phyloP scores from a whole-genome alignment of 768 basidiomycete species.

The Boletus reticulatus region DNA sequence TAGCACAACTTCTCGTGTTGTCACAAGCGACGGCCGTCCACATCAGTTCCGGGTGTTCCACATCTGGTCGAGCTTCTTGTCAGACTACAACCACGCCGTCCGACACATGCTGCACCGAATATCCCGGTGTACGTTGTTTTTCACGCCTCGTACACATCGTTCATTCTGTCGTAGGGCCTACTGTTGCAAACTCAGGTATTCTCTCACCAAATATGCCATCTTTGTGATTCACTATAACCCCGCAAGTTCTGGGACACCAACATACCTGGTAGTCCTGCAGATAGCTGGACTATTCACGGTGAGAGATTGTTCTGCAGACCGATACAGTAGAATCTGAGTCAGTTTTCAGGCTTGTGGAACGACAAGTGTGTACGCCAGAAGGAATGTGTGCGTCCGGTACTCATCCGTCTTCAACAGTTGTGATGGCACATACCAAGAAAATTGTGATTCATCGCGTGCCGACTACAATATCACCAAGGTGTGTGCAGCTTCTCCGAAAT shows the following conservation, averaged over 20 bases:
- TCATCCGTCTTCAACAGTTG: constrained; percentile 40
- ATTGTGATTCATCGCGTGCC: constrained; percentile 40
- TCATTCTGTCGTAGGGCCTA: constrained; percentile 44
- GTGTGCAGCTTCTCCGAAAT: constrained; percentile 2
- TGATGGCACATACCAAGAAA: constrained; percentile 40
- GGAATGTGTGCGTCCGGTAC: background rate
- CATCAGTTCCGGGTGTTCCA: constrained; percentile 44
- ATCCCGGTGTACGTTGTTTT: constrained; percentile 51
- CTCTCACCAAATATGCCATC: background rate
- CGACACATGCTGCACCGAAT: constrained; percentile 63
- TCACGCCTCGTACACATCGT: background rate
- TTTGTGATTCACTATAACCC: background rate
- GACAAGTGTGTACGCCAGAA: constrained; percentile 44
- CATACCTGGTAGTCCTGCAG: constrained; percentile 56
- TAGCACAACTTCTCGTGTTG: constrained; percentile 18
- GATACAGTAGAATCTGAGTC: constrained; percentile 1
- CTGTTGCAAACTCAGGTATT: constrained; percentile 54
- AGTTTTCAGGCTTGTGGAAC: constrained; percentile 57
- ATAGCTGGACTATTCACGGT: constrained; percentile 80
- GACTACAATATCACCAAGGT: constrained; percentile 44
- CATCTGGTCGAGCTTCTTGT: constrained; percentile 49
- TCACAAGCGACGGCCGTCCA: constrained; percentile 12
- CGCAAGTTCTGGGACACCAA: constrained; percentile 71
- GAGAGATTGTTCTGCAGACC: constrained; percentile 13
- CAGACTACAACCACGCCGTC: constrained; percentile 42